Percentiles rank a stretch among this genome's conserved stretches.
phyloP scores from a whole-genome alignment of 1,284 basidiomycete species.

The Ganoderma resinaceum region DNA sequence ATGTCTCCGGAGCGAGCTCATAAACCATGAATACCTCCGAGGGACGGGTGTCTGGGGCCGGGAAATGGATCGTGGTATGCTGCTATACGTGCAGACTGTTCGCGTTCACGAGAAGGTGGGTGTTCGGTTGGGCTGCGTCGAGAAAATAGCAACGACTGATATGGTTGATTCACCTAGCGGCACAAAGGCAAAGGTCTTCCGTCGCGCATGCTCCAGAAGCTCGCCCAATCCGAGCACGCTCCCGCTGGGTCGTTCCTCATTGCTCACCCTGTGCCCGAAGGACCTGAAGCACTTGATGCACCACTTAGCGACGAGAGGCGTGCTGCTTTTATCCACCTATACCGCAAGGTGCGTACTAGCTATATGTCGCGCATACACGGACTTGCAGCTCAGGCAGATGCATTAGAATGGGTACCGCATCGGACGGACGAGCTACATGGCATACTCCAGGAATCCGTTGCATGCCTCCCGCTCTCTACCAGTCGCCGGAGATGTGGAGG shows the following conservation, averaged over 20 bases:
- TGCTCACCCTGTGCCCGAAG: constrained; percentile 31
- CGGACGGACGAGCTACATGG: constrained; percentile 25
- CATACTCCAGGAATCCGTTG: constrained; percentile 13
- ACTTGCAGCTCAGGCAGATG: background rate
- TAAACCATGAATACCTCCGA: constrained; percentile 38
- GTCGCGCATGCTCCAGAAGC: constrained; percentile 33
- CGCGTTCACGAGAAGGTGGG: constrained; percentile 35
- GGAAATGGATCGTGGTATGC: constrained; percentile 38
- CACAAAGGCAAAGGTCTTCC: constrained; percentile 36
- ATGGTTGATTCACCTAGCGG: constrained; percentile 1
- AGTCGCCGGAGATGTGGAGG: constrained; percentile 12
- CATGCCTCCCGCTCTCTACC: constrained; percentile 25
- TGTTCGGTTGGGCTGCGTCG: too few species aligned
- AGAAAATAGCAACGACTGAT: too few species aligned
- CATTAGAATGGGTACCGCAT: constrained; percentile 27
- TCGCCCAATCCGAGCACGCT: constrained; percentile 35
- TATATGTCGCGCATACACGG: background rate
- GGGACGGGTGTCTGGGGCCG: constrained; percentile 44
- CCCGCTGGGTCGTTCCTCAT: constrained; percentile 26
- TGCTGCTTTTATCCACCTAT: background rate
- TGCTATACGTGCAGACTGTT: constrained; percentile 39
- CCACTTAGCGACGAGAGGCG: background rate
- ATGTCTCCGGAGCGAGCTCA: constrained; percentile 28
- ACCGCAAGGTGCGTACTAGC: background rate
- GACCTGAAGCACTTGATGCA: constrained; percentile 3